Evolutionary conservation across 306 rosid species (phyloP), one percentile per base, ranked within the genome.

Genomic region (Prunus dulcis): DNA sequence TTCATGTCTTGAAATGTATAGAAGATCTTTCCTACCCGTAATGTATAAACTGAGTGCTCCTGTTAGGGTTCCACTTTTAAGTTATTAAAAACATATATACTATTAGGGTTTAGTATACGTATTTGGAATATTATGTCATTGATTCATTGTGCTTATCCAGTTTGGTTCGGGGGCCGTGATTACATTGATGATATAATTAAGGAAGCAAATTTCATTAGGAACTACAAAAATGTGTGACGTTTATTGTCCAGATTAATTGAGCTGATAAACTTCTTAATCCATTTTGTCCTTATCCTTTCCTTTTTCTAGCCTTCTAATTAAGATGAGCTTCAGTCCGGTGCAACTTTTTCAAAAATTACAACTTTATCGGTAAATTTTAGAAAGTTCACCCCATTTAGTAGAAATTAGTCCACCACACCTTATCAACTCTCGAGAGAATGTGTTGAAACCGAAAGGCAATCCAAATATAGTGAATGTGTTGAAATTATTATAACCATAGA

Each of bases 21-120:
- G 69, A 87, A 77, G 58, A 47, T 64, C 3, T 82, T 82, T 71
- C 88, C 84, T 51, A 82, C 79, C 80, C 87, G 91, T 77, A 87
- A 90, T 78, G 22, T 45, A 64, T 19, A 15, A 38, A 17, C 62
- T 41, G 58, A 64, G 79, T 82, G 85, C 80, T 74, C 80, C 63
- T 68, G 74, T 71, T 78, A 56, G 58, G 34, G 13, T 87, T 83
- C 88, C 82, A 57, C 82, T 80, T 73, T 73, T 45, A 57, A 27
- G 32, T 53, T 18, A n/a, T 23, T 46, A 53, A 22, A n/a, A 46
- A 41, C 41, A 5, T 50, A 41, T 25, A 5, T 50, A 1, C 0
- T 6, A 38, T 38, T 38, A 38, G 43, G 43, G 15, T 47, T 27
- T 49, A 22, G 43, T 38, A 1, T 38, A 38, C 9, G 9, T 14